Evolutionary conservation across 2,329 filamentous ascomycete genomes (phyloP).

Genomic region (Pyricularia sp.): DNA sequence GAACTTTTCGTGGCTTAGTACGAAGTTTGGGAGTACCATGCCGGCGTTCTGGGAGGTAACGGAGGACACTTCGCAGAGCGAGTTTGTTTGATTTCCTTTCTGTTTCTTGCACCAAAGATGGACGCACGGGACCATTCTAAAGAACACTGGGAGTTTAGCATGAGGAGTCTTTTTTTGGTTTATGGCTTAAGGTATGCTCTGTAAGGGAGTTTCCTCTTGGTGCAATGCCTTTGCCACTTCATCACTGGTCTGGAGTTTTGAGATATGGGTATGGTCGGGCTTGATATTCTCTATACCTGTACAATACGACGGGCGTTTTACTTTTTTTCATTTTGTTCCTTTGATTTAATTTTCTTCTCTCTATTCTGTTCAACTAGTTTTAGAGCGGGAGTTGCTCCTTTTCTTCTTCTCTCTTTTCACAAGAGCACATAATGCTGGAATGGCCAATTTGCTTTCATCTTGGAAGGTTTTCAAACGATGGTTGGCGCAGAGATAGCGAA

Average conservation of each 20-base stretch:
- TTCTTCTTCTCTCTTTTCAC: not conserved
- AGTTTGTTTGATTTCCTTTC: slow-evolving; percentile 1
- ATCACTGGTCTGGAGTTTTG: not conserved
- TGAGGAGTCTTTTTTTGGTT: not conserved
- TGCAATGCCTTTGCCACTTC: not conserved
- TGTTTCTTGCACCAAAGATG: not conserved
- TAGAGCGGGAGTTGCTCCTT: not conserved
- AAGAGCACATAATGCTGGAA: not conserved
- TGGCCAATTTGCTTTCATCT: not conserved
- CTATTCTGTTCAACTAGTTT: not conserved
- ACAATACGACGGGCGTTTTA: not conserved
- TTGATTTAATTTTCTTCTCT: not conserved
- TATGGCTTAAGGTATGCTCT: not conserved
- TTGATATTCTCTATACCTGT: not conserved
- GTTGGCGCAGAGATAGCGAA: not conserved
- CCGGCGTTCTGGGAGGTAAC: not conserved
- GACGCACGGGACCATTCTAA: not conserved
- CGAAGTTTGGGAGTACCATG: not conserved
- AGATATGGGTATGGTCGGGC: not conserved
- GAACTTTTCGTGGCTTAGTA: not conserved
- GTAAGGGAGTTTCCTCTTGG: not conserved
- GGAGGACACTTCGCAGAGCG: not conserved
- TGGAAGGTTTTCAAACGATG: not conserved
- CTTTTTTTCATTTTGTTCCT: not conserved
- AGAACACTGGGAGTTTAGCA: not conserved